Evolutionary conservation across 1,284 basidiomycete genomes (phyloP).

Genomic region (Malassezia furfur): DNA sequence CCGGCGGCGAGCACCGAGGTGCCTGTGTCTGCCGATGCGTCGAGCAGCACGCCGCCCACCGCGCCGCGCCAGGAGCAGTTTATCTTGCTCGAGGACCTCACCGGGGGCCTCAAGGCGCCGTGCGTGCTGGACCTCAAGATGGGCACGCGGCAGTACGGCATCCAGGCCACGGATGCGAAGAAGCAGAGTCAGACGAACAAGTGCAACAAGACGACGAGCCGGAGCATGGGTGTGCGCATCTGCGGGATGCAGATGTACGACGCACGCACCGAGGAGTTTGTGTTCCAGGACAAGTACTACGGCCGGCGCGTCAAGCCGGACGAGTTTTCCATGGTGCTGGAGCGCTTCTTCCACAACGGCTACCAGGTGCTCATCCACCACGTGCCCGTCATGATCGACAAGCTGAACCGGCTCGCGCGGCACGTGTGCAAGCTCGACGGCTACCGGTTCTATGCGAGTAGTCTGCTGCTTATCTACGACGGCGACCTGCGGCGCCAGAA

Average conservation of each 20-base stretch:
- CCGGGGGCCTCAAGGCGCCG: conserved; percentile 80
- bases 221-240: conserved; percentile 78
- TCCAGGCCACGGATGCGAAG: conserved; percentile 82
- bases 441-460: conserved; percentile 96
- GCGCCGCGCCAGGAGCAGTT: conserved; percentile 69
- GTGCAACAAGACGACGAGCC: conserved; percentile 88
- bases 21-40: background rate
- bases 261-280: conserved; percentile 58
- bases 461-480: conserved; percentile 92
- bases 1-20: no score
- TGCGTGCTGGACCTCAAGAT: conserved; percentile 98
- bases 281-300: conserved; percentile 92
- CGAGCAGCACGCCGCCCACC: background rate
- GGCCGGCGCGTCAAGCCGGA: conserved; percentile 77
- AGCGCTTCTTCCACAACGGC: conserved; percentile 77
- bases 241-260: conserved; percentile 90
- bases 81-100: conserved; percentile 96
- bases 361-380: conserved; percentile 75
- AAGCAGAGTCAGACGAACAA: conserved; percentile 97
- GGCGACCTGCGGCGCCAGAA: conserved; percentile 80
- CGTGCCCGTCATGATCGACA: conserved; percentile 79
- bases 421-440: conserved; percentile 79
- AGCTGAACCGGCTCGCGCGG: conserved; percentile 82
- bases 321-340: conserved; percentile 73
- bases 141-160: conserved; percentile 96